Base-by-base conservation (phyloP, 2,329 filamentous ascomycete species). In the Ploettnerulaceae sp. region DNA sequence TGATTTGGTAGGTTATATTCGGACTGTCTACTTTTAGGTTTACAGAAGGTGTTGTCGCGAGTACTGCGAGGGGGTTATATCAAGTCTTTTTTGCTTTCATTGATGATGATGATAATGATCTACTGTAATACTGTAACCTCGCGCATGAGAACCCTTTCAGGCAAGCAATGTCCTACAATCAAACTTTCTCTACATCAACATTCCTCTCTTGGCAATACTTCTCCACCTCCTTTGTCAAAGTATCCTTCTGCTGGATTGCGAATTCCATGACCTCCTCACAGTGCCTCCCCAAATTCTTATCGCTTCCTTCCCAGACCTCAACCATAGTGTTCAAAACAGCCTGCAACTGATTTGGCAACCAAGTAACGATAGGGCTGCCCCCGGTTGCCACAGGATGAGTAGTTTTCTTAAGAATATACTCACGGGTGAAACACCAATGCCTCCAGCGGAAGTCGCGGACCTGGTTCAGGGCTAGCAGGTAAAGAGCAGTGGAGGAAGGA, bases 371-470 rank as follows among this genome's bases (percentile, higher is more conserved):
- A 3, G 86, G 86, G 56, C 82, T 87, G 14, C 86, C 86, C 2
- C 86, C 86, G 0, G 86, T 91, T 0, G 86, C 86, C 2, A 83
- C 88, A 0, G 86, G 85, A 62, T 91, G 85, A 14, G 70, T 71
- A 0, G 83, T 89, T 61, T 80, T 78, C 72, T 89, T 88, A 53
- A 91, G 74, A 58, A 91, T 90, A 63, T 91, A 91, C 71, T 90
- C 86, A 49, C 86, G 75, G 2, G 85, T 87, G 62, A 91, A 91
- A 64, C 84, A 87, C 86, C 86, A 91, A 66, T 91, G 86, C 5
- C 86, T 73, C 84, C 86, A 91, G 49, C 86, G 72, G 70, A 91
- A 91, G 63, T 88, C 84, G 46, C 86, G 78, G 7, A 91, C 84
- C 66, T 89, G 81, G 63, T 91, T 75, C 37, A 90, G 71, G 20